phyloP scores from a whole-genome alignment of 2,329 filamentous ascomycete genomes.

The Colletotrichum sp. region DNA sequence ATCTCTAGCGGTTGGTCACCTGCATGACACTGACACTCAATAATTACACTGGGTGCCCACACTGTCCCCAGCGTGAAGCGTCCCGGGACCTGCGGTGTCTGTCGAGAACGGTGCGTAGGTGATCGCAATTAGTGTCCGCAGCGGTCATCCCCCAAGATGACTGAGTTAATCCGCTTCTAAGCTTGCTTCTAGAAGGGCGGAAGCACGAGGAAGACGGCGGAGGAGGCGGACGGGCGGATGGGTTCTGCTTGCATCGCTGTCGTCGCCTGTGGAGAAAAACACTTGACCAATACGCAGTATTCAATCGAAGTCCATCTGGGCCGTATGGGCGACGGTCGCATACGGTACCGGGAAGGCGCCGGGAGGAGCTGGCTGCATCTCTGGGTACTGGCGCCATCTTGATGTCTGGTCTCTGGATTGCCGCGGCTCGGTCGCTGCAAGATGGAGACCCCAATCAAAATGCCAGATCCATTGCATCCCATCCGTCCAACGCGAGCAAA shows the following conservation, averaged over 20 bases:
- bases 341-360: not conserved
- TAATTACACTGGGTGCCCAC: not conserved
- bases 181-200: slow-evolving; percentile 15
- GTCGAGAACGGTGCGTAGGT: not conserved
- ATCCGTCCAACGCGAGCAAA: not conserved
- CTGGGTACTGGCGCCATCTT: not conserved
- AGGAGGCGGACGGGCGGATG: not conserved
- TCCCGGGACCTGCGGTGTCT: not conserved
- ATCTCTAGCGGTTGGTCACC: not conserved
- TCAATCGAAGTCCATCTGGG: not conserved
- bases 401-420: not conserved
- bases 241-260: not conserved
- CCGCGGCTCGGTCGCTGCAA: slow-evolving; percentile 6
- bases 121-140: slow-evolving; percentile 2
- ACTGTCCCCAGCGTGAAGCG: not conserved
- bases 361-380: not conserved
- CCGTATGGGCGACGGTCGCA: not conserved
- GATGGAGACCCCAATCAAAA: slow-evolving; percentile 18
- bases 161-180: not conserved
- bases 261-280: not conserved
- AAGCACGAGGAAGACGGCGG: not conserved
- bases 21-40: slow-evolving; percentile 13
- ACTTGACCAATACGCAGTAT: not conserved
- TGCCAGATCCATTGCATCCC: not conserved
- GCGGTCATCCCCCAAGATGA: slow-evolving; percentile 3